Base-by-base conservation (phyloP, 495 filamentous ascomycete genomes). In the Aspergillus taichungensis region DNA sequence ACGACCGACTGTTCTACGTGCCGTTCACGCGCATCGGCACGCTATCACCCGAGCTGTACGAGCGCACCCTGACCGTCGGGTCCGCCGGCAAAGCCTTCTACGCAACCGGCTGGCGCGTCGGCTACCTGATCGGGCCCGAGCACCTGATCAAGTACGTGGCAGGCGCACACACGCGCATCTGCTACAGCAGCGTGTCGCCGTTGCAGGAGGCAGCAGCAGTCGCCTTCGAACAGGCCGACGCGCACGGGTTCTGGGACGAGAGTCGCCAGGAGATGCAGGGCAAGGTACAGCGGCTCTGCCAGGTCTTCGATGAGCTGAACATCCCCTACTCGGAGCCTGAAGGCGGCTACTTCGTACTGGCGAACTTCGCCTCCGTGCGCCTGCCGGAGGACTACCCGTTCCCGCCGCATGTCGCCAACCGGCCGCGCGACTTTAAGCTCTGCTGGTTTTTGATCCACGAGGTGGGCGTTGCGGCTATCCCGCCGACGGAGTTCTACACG, bases 61-160 rank as follows among this genome's bases (percentile, higher is more conserved):
- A 79, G 45, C 78, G 89, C 31, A 98, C 92, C 12, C 67, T 98
- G 30, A 96, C 91, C 3, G 92, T 96, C 34, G 91, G 94, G 28
- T 94, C 87, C 3, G 92, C 87, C 5, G 92, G 92, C 46, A 98
- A 98, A 71, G 94, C 92, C 64, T 98, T 98, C 68, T 97, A 98
- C 55, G 85, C 84, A 38, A 98, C 92, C 0, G 92, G 92, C 32
- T 98, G 92, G 92, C 81, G 92, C 42, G 94, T 97, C 3, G 88
- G 88, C 54, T 98, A 88, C 79, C 72, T 98, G 11, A 94, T 96
- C 49, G 92, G 92, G 1, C 88, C 86, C 2, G 77, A 85, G 13
- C 76, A 91, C 42, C 70, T 98, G 36, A 92, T 96, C 72, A 87
- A 91, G 62, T 88, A 96, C 60, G 91, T 94, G 32, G 76, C 83